Evolutionary conservation across 331 rosid species (phyloP).

Genomic region (Malus hybrid): DNA sequence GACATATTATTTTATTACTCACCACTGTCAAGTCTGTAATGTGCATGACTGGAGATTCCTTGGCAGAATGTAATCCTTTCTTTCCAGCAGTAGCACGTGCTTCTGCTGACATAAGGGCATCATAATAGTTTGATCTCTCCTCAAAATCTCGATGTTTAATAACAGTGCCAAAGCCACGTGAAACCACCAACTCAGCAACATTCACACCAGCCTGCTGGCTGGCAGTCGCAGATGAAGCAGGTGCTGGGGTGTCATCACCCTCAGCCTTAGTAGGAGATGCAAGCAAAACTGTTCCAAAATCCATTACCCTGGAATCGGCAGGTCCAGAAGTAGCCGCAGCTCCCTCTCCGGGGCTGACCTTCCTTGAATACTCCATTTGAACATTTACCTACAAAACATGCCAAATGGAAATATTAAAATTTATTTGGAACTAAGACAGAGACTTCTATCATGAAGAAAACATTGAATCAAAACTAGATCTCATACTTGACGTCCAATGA

Average conservation of each 20-base stretch:
- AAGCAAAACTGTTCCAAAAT: constrained; percentile 80
- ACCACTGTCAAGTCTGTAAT: constrained; percentile 73
- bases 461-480: constrained; percentile 17
- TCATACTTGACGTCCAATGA: constrained; percentile 73
- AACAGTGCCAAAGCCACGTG: constrained; percentile 81
- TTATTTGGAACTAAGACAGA: neutral
- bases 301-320: constrained; percentile 73
- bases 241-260: constrained; percentile 47
- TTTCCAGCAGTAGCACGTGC: constrained; percentile 66
- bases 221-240: constrained; percentile 39
- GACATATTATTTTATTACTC: constrained; percentile 20
- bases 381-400: constrained; percentile 56
- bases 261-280: constrained; percentile 34
- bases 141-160: constrained; percentile 90
- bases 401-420: too few species aligned
- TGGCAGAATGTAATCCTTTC: constrained; percentile 83
- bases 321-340: constrained; percentile 44
- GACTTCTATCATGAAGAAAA: neutral
- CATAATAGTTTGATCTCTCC: constrained; percentile 81
- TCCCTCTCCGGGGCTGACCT: constrained; percentile 47
- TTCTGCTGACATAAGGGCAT: constrained; percentile 88
- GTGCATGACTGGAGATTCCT: constrained; percentile 85
- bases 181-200: constrained; percentile 60
- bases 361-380: constrained; percentile 89
- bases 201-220: constrained; percentile 56